Base-by-base conservation (phyloP, 1,284 basidiomycete genomes). In the Bondarzewia mesenterica region DNA sequence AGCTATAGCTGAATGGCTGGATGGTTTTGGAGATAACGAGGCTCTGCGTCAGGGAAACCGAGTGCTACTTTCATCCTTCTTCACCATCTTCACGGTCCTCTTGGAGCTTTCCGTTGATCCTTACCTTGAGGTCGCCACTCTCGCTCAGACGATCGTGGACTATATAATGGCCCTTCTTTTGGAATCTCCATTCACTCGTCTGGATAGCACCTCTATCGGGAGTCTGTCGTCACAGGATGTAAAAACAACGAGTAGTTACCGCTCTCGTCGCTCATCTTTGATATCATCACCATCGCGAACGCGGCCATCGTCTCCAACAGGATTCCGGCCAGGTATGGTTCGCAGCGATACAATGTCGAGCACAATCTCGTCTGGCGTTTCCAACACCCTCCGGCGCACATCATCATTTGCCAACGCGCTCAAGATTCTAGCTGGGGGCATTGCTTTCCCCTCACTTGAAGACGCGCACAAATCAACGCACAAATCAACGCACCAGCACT, bases 51-150 rank as follows among this genome's bases (percentile, higher is more conserved):
- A 89, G 56, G 86, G 91, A 60, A 90, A 89, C 59, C 75, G 90
- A 16, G 88, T 93, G 5, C 63, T 94, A 6, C 71, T 97, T 21
- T 89, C 89, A 1, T 91, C 88, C 0, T 93, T 94, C 72, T 93
- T 91, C 73, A 93, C 93, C 22, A 89, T 98, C 57, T 96, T 92
- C 60, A 86, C 88, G 27, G 80, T 89, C 3, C 75, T 99, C 8
- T 73, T 98, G 48, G 94, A 98, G 65, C 74, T 99, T 8, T 92
- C 92, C 1, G 86, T 88, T 8, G 96, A 99, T 60, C 89, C 94
- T 0, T 92, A 95, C 61, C 82, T 87, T 43, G 94, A 98, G 62
- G 93, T 99, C 4, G 87, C 92, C 0, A 83, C 87, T 6, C 81
- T 91, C 60, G 93, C 94, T 0, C 85, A 89, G 60, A 95, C 91